These are phyloP conservation scores for Oxyria digyna DNA, from an alignment of 148 eudicot species.

Conservation along the genomic window DNA sequence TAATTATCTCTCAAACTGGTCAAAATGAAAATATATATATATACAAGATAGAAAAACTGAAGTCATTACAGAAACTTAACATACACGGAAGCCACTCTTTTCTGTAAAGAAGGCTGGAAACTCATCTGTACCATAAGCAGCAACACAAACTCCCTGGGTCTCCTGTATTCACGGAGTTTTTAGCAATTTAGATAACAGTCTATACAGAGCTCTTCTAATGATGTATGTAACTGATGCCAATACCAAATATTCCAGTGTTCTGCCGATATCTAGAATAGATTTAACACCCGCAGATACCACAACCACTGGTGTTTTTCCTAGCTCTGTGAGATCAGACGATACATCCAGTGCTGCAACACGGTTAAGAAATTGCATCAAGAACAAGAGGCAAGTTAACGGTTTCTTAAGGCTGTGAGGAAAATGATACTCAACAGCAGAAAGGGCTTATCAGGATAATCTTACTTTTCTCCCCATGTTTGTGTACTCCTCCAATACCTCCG, in stretches of 20 bases:
- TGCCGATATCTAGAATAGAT: constrained; percentile 92
- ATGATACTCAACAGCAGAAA: too few species aligned
- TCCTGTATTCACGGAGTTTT: constrained; percentile 39
- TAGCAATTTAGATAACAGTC: not conserved
- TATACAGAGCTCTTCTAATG: not conserved
- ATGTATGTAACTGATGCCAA: not conserved
- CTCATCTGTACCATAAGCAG: constrained; percentile 78
- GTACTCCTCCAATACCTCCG: constrained; percentile 97
- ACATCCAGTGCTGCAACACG: constrained; percentile 75
- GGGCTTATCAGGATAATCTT: constrained; percentile 10
- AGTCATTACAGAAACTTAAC: not conserved
- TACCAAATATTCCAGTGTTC: constrained; percentile 96
- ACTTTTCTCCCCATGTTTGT: constrained; percentile 86
- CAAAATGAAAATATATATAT: too few species aligned
- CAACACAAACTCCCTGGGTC: constrained; percentile 95
- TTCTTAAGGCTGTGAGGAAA: too few species aligned
- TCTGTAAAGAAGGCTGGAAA: constrained; percentile 95
- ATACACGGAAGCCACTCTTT: constrained; percentile 77
- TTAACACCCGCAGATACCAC: constrained; percentile 92
- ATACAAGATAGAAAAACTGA: not conserved
- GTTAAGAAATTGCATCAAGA: not conserved
- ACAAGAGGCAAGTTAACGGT: not conserved
- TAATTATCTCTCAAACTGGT: not conserved
- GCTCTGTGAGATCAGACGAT: constrained; percentile 95
- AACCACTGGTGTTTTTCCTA: constrained; percentile 80